Conservation (phyloP, 2,329 filamentous ascomycete genomes). For the Aureobasidium sp. region DNA sequence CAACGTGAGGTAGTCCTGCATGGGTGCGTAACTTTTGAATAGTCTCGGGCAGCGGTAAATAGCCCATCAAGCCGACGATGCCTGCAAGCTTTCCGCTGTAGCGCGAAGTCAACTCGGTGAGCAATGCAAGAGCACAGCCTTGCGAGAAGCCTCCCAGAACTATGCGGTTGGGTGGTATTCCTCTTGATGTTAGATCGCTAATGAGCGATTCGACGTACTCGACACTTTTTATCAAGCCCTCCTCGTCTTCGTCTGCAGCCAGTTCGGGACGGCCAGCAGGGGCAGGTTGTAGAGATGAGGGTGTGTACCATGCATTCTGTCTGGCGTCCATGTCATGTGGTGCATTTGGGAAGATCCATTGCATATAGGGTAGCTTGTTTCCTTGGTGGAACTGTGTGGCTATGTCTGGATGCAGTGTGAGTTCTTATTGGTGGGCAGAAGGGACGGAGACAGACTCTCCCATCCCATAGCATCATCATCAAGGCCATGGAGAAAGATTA, state of each 20-base stretch:
- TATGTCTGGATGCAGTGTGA: slow-evolving; percentile 26
- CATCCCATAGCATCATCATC: slow-evolving; percentile 40
- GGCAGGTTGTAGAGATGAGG: slow-evolving; percentile 31
- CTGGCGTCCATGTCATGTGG: slow-evolving; percentile 38
- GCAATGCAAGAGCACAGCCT: slow-evolving; percentile 38
- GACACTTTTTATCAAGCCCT: slow-evolving; percentile 34
- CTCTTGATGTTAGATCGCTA: slow-evolving; percentile 33
- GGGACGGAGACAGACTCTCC: slow-evolving; percentile 26
- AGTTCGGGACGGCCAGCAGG: slow-evolving; percentile 35
- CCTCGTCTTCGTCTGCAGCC: slow-evolving; percentile 40
- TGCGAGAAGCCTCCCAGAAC: slow-evolving; percentile 43
- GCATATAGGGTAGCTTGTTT: slow-evolving; percentile 40
- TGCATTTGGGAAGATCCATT: slow-evolving; percentile 45
- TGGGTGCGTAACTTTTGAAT: slow-evolving; percentile 33
- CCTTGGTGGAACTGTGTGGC: slow-evolving; percentile 42
- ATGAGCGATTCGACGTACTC: slow-evolving; percentile 36
- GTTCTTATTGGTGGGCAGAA: not conserved
- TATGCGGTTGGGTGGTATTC: slow-evolving; percentile 35
- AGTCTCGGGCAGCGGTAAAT: slow-evolving; percentile 36
- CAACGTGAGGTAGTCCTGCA: slow-evolving; percentile 27
- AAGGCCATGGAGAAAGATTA: slow-evolving; percentile 41
- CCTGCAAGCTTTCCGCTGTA: slow-evolving; percentile 35
- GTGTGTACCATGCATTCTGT: slow-evolving; percentile 41
- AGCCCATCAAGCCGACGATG: slow-evolving; percentile 40
- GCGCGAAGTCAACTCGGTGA: slow-evolving; percentile 33